phyloP scores from a whole-genome alignment of 495 filamentous ascomycete genomes.

The Aspergillus nidulans region DNA sequence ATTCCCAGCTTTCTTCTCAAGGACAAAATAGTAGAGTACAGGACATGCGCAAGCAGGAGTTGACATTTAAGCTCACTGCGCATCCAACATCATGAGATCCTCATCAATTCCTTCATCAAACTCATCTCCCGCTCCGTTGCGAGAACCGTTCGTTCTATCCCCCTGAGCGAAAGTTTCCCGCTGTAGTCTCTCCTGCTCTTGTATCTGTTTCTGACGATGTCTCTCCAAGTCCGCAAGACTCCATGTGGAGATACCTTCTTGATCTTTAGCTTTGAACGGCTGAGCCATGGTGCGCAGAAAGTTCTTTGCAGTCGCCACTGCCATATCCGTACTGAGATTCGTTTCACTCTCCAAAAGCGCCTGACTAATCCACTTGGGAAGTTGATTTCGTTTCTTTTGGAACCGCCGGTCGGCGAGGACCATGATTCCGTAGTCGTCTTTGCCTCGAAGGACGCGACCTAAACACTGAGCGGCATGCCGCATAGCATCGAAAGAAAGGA shows the following conservation, averaged over 20 bases:
- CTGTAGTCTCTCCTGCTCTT: conserved; percentile 58
- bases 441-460: conserved; percentile 90
- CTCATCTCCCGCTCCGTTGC: conserved; percentile 35
- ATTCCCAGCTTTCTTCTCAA: conserved; percentile 4
- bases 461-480: conserved; percentile 95
- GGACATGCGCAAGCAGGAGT: neutral
- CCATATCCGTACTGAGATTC: conserved; percentile 93
- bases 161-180: conserved; percentile 26
- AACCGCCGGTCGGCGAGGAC: conserved; percentile 92
- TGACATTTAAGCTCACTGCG: conserved; percentile 37
- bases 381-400: conserved; percentile 78
- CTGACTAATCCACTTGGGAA: conserved; percentile 97
- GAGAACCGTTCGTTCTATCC: conserved; percentile 21
- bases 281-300: conserved; percentile 89
- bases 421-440: conserved; percentile 99
- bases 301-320: conserved; percentile 78
- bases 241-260: conserved; percentile 93
- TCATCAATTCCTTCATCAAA: conserved; percentile 61
- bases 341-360: conserved; percentile 77
- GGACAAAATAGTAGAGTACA: neutral
- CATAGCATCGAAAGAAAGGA: conserved; percentile 98
- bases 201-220: conserved; percentile 65
- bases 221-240: conserved; percentile 67
- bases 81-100: conserved; percentile 58
- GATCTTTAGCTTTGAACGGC: conserved; percentile 75